Evolutionary conservation across 768 basidiomycete genomes (phyloP), one percentile per base, ranked within the genome.

Genomic region (Pulveroboletus sp.): DNA sequence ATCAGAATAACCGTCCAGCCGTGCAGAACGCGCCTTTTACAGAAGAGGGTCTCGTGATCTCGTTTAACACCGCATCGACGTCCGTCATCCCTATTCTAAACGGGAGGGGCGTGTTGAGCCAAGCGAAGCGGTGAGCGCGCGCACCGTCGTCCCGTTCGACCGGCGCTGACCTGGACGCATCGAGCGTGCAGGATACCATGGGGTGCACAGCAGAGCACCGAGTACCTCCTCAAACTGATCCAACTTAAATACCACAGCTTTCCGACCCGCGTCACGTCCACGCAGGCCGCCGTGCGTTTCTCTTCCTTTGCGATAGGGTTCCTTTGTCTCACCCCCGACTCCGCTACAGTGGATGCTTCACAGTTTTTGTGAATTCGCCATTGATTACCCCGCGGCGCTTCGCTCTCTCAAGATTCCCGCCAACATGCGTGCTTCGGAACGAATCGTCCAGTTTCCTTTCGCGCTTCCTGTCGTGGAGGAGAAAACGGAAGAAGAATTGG

Each of bases 171-270:
- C 20, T 22, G 20, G 45, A 16, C 27, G 16, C 40, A n/a, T 9
- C 22, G 31, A 47, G n/a, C 14, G n/a, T n/a, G 7, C 37, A 96
- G 94, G 55, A 89, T 99, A 68, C 89, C 92, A 5, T 98, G 93
- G 91, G 96, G 96, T 23, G 82, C 87, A 22, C 80, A 83, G 2
- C 94, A 97, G 60, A 82, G 92, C 1, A 82, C 90, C 0, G 96
- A 99, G 47, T 89, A 96, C 61, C 77, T 97, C 43, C 81, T 94
- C 52, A 96, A 93, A 63, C 82, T 95, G 19, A 83, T 94, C 35
- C 94, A 97, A 63, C 79, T 98, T 30, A 99, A 98, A 68, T 96
- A 98, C 63, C 88, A 95, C 23, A 86, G 77, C 39, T 98, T 98
- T 65, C 89, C 92, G 6, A 88, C 86, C 1, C 83, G 91, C 36